Conservation (phyloP, 768 basidiomycete genomes). For the Strobilomyces confusus region DNA sequence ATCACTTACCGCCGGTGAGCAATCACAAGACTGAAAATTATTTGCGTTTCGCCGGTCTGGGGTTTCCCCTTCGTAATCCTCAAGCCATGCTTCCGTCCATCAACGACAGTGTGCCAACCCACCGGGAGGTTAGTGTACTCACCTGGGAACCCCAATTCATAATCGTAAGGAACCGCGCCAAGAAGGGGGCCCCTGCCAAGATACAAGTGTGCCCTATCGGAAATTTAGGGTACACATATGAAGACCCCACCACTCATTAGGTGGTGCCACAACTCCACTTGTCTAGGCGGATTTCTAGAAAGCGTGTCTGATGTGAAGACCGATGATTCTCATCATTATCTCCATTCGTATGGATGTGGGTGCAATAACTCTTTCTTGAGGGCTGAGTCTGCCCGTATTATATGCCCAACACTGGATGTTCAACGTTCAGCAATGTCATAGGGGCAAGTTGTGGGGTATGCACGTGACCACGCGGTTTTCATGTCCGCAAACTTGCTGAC, state of each 20-base stretch:
- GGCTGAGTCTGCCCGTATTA: background rate
- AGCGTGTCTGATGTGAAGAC: background rate
- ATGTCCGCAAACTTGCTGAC: slow-evolving; percentile 7
- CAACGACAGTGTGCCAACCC: background rate
- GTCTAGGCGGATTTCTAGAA: background rate
- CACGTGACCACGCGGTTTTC: background rate
- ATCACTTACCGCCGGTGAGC: slow-evolving; percentile 10
- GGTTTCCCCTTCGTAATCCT: background rate
- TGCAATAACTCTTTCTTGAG: background rate
- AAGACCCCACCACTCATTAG: background rate
- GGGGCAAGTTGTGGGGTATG: background rate
- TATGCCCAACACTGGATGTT: background rate
- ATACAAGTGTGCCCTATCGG: background rate
- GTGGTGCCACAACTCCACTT: background rate
- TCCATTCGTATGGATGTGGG: background rate
- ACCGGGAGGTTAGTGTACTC: background rate
- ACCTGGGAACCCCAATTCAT: background rate
- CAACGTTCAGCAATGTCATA: background rate
- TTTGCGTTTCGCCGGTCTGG: background rate
- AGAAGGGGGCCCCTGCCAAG: slow-evolving; percentile 5
- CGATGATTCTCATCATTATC: background rate
- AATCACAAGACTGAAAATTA: background rate
- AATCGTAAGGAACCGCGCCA: background rate
- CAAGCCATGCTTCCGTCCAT: background rate
- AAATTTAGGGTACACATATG: background rate